Percentiles rank a stretch among this genome's conserved stretches.
These are phyloP conservation scores for Saturnispora hagleri DNA, from an alignment of 805 yeast species.

Conservation along the genomic window DNA sequence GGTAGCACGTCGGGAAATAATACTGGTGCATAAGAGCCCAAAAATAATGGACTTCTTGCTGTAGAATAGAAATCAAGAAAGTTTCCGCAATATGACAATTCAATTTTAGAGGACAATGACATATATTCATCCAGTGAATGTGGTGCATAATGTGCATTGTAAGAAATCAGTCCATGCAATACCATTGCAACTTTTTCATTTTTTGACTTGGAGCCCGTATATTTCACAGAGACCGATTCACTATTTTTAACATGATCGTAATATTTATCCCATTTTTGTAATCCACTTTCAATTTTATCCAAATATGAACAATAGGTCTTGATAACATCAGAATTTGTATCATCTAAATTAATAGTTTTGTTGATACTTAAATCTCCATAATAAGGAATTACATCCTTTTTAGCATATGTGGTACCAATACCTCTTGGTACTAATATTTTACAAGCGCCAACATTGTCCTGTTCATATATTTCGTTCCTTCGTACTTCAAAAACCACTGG, in stretches of 20 bases:
- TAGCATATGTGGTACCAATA: slow-evolving; percentile 66
- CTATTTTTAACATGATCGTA: slow-evolving; percentile 26
- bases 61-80: slow-evolving; percentile 34
- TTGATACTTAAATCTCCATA: slow-evolving; percentile 69
- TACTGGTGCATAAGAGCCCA: slow-evolving; percentile 58
- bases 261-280: slow-evolving; percentile 78
- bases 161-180: slow-evolving; percentile 34
- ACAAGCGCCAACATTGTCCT: slow-evolving; percentile 43
- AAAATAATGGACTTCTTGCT: slow-evolving; percentile 46
- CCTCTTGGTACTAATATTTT: slow-evolving; percentile 84
- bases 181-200: not conserved
- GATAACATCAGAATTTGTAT: slow-evolving; percentile 29
- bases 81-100: slow-evolving; percentile 47
- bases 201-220: slow-evolving; percentile 8
- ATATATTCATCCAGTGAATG: slow-evolving; percentile 46
- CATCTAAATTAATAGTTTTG: not conserved
- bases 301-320: slow-evolving; percentile 56
- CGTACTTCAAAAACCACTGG: slow-evolving; percentile 87
- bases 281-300: slow-evolving; percentile 59
- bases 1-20: slow-evolving; percentile 52
- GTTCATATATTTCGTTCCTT: slow-evolving; percentile 29
- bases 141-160: slow-evolving; percentile 32
- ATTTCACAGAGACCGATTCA: slow-evolving; percentile 16
- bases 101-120: slow-evolving; percentile 53
- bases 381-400: slow-evolving; percentile 74